These are phyloP conservation scores for Micractinium conductrix DNA, from an alignment of 139 green algal species.

Conservation along the genomic window DNA sequence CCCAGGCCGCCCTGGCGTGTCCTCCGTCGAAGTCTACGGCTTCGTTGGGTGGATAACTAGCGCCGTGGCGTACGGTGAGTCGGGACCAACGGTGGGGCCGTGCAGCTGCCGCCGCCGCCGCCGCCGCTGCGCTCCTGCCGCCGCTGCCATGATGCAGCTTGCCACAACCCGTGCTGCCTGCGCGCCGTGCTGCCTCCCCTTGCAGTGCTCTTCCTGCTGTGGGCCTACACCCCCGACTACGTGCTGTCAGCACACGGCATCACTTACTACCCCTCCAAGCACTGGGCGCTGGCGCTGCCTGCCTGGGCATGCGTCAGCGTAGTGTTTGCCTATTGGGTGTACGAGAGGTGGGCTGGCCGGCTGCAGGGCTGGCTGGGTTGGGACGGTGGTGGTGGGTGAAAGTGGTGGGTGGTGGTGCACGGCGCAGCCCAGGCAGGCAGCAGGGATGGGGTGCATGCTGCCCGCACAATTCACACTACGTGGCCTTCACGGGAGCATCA, in stretches of 20 bases:
- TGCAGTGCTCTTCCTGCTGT: conserved; percentile 65
- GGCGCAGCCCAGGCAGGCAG: not conserved
- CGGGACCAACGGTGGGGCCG: not conserved
- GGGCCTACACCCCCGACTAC: conserved; percentile 61
- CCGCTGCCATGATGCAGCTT: too few relatives aligned
- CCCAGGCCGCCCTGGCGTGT: conserved; percentile 6
- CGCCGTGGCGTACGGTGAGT: conserved; percentile 48
- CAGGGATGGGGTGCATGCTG: not conserved
- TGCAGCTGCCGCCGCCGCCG: not conserved
- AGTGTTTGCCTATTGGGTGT: conserved; percentile 56
- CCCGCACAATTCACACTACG: not conserved
- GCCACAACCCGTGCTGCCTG: not conserved
- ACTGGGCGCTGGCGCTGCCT: conserved; percentile 73
- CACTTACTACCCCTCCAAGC: conserved; percentile 76
- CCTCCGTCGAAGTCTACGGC: conserved; percentile 64
- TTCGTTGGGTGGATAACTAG: conserved; percentile 70
- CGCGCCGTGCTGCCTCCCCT: too few relatives aligned
- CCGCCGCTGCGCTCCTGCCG: not conserved
- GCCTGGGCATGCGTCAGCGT: conserved; percentile 60
- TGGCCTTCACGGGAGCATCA: not conserved
- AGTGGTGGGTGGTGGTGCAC: not conserved
- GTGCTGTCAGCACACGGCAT: conserved; percentile 57
- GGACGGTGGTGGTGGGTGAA: not conserved
- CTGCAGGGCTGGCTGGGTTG: not conserved
- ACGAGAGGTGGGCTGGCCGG: conserved; percentile 62